Conservation (phyloP, 148 eudicot genomes). For the Arbutus unedo region DNA sequence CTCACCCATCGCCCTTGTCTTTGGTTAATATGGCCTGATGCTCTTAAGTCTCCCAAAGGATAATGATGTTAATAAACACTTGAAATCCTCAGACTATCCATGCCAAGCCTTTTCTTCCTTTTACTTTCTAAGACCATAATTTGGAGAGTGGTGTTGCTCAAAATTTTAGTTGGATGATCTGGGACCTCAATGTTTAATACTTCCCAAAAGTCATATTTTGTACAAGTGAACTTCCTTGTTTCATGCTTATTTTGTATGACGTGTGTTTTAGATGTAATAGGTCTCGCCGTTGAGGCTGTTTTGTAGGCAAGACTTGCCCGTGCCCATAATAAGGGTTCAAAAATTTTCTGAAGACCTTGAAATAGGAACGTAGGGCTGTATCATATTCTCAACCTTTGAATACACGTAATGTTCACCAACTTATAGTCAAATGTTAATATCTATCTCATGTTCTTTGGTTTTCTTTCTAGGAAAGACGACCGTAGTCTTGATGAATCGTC, state of each 20-base stretch:
- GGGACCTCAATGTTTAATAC: background rate
- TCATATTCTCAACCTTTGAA: background rate
- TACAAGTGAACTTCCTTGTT: background rate
- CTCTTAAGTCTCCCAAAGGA: background rate
- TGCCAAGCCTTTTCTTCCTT: background rate
- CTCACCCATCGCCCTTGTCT: background rate
- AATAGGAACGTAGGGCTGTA: background rate
- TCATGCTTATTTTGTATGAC: background rate
- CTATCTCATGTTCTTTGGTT: background rate
- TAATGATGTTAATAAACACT: background rate
- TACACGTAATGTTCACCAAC: background rate
- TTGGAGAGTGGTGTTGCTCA: background rate
- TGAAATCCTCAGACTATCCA: background rate
- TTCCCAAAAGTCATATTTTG: background rate
- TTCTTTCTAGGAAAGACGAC: conserved; percentile 19
- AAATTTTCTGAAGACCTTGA: background rate
- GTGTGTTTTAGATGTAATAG: background rate
- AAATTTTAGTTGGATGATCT: background rate
- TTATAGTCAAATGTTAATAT: background rate
- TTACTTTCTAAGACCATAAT: background rate
- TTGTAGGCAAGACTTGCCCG: conserved; percentile 5
- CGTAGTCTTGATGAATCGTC: conserved; percentile 15
- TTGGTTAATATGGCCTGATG: background rate
- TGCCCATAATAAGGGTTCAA: background rate
- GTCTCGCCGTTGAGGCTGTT: background rate